Evolutionary conservation across 257 asterid species (phyloP), one percentile per base, ranked within the genome.

Genomic region (Leonotis leonurus): DNA sequence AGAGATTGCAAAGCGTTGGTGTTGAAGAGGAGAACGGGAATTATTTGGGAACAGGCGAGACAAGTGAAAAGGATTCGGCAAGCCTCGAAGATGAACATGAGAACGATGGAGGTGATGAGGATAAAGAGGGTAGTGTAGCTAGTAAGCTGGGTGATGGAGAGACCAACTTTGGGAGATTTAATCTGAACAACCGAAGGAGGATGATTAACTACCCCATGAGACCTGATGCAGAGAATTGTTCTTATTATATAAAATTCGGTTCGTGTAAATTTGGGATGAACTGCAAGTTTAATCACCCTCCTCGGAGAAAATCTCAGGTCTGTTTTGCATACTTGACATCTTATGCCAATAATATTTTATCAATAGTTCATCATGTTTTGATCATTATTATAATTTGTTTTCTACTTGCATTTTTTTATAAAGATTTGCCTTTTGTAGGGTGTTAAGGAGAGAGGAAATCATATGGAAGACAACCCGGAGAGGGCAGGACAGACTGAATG

Each of bases 251-350:
- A 90, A 89, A 80, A 69, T 83, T 80, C 3, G 94, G 95, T 45
- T 71, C 78, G 45, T 93, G 97, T 73, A 93, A 93, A 79, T 93
- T 80, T 65, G 99, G 96, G 20, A 36, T 73, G 30, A 67, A 71
- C 73, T 93, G 99, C 94, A 89, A 87, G 87, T 93, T 85, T 68
- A 93, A 87, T 75, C 99, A 93, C 49, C 96, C 97, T 40, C 81
- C 92, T 5, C 64, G 75, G 72, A 78, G 83, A 69, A 85, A 72
- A 54, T 64, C 58, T 50, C 96, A 80, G 97, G 99, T 92, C 14
- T 35, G 46, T 68, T 26, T 40, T 36, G 46, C 26, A 29, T 25
- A 18, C 8, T 64, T 25, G 41, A 3, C 50, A 43, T 22, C 21
- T 61, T 36, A 18, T 55, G 60, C n/a, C 6, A 30, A 25, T 2